Conservation (phyloP, 2,329 filamentous ascomycete species). For the Monosporascus ibericus region DNA sequence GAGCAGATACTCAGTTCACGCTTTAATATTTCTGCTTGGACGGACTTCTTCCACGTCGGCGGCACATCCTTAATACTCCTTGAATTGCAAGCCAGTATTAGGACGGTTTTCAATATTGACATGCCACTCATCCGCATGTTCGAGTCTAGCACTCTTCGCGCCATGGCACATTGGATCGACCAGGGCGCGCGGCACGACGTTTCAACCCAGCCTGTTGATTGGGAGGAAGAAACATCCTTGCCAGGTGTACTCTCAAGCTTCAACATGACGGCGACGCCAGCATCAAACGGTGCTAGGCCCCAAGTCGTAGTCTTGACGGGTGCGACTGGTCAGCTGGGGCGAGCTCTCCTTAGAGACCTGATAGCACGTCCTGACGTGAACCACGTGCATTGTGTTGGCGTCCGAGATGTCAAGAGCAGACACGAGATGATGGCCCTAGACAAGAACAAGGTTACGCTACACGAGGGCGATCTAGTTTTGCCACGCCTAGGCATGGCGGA, state of each 20-base stretch:
- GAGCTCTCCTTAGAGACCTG: constrained; percentile 30
- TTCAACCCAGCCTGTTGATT: constrained; percentile 26
- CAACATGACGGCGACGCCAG: no score
- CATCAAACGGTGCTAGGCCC: no score
- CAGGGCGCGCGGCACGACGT: not conserved
- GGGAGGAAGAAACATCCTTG: constrained; percentile 32
- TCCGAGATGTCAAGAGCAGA: constrained; percentile 12
- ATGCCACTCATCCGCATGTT: constrained; percentile 32
- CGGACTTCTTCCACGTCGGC: constrained; percentile 35
- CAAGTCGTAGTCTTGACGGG: constrained; percentile 30
- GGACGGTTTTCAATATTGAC: constrained; percentile 21
- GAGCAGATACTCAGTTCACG: no score
- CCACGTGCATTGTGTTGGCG: constrained; percentile 37
- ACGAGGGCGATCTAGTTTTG: constrained; percentile 2
- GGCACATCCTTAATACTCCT: constrained; percentile 36
- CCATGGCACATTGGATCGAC: constrained; percentile 31
- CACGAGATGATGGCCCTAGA: not conserved
- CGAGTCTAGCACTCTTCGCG: constrained; percentile 28
- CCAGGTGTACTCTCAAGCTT: not conserved
- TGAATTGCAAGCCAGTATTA: constrained; percentile 30
- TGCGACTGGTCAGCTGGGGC: constrained; percentile 33
- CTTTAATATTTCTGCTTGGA: constrained; percentile 3
- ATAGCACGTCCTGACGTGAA: constrained; percentile 22
- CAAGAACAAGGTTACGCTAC: not conserved
- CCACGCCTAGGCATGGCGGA: constrained; percentile 1